phyloP scores from a whole-genome alignment of 2,329 filamentous ascomycete genomes.

The Chalara sp. region DNA sequence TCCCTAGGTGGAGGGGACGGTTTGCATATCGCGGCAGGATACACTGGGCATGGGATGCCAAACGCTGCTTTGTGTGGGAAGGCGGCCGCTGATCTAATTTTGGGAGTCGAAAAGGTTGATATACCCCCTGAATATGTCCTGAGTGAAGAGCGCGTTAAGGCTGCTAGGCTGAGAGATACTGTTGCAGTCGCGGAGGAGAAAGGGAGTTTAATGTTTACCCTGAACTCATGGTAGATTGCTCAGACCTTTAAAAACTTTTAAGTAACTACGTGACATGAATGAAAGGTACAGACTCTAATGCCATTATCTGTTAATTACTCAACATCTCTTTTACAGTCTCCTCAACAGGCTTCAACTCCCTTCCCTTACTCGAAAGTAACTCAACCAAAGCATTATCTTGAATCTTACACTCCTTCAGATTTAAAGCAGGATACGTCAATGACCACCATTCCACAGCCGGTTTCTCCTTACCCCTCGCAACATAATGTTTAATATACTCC shows the following conservation, averaged over 20 bases:
- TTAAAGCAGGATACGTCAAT: not conserved
- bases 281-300: too few relatives aligned
- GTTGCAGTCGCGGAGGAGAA: conserved; percentile 21
- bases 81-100: conserved; percentile 54
- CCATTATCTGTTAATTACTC: not conserved
- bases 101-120: conserved; percentile 35
- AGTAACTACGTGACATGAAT: too few relatives aligned
- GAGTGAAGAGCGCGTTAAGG: conserved; percentile 15
- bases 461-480: not conserved
- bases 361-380: not conserved
- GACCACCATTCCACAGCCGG: not conserved
- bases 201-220: not conserved
- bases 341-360: not conserved
- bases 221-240: too few relatives aligned
- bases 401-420: not conserved
- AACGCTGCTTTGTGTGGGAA: conserved; percentile 61
- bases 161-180: conserved; percentile 17
- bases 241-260: too few relatives aligned
- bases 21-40: conserved; percentile 31
- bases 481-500: not conserved
- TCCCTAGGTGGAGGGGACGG: too few relatives aligned
- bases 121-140: conserved; percentile 36
- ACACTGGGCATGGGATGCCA: conserved; percentile 70
- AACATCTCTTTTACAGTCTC: not conserved
- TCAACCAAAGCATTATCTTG: not conserved